phyloP scores from a whole-genome alignment of 169 alveolate species.

The Neospora caninum region DNA sequence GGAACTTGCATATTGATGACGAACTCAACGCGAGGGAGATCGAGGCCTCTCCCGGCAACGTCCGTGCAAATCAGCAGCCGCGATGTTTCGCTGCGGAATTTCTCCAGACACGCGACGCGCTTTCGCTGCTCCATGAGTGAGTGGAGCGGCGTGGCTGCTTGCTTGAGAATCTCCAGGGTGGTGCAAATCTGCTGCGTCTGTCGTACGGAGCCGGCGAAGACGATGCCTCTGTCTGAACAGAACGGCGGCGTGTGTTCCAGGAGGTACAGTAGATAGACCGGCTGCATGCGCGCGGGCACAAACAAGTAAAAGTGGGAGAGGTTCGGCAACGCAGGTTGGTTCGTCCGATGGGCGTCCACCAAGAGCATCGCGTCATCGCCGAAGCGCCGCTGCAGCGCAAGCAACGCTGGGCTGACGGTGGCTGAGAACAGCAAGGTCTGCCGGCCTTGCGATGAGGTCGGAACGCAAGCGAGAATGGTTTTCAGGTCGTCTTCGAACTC shows the following conservation, averaged over 20 bases:
- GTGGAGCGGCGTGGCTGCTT: conserved; percentile 94
- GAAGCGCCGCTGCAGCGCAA: conserved; percentile 85
- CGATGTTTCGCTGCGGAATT: conserved; percentile 92
- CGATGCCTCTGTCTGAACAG: conserved; percentile 82
- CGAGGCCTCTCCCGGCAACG: conserved; percentile 98
- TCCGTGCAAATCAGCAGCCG: conserved; percentile 94
- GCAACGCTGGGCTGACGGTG: conserved; percentile 94
- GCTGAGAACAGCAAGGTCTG: conserved; percentile 97
- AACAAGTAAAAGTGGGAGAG: conserved; percentile 84
- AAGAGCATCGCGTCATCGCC: conserved; percentile 85
- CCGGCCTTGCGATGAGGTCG: conserved; percentile 82
- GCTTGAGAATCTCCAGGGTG: conserved; percentile 90
- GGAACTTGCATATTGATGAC: conserved; percentile 97
- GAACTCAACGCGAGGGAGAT: conserved; percentile 94
- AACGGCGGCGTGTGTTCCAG: conserved; percentile 82
- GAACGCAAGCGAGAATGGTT: conserved; percentile 78
- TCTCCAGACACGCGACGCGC: conserved; percentile 92
- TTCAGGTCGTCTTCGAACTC: conserved; percentile 84
- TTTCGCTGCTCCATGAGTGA: conserved; percentile 94
- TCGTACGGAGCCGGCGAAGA: conserved; percentile 94
- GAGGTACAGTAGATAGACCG: conserved; percentile 85
- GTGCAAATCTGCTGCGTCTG: conserved; percentile 89
- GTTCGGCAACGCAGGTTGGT: conserved; percentile 79
- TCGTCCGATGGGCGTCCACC: conserved; percentile 77
- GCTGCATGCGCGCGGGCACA: conserved; percentile 88